These are phyloP conservation scores for Pythium brassicae DNA, from an alignment of 352 stramenopile species.

Conservation along the genomic window DNA sequence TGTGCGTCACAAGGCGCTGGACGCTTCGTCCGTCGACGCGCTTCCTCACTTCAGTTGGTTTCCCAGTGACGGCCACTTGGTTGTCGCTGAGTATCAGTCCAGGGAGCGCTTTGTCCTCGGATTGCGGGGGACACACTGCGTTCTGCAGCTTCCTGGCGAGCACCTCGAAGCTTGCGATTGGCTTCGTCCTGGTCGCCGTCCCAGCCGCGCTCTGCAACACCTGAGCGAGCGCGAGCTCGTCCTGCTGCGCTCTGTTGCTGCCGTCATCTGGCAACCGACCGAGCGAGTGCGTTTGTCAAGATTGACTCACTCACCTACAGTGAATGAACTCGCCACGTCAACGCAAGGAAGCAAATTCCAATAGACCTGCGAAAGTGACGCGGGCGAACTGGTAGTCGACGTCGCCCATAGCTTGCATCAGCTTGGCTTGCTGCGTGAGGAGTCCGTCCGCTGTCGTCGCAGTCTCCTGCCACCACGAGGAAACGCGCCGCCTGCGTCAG, in stretches of 20 bases:
- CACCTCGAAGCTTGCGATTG: slow-evolving; percentile 17
- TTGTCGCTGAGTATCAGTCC: neutral
- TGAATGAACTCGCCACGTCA: no score
- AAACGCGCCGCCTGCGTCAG: neutral
- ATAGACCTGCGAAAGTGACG: slow-evolving; percentile 17
- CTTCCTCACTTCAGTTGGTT: slow-evolving; percentile 27
- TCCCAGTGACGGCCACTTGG: slow-evolving; percentile 2
- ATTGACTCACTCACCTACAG: no score
- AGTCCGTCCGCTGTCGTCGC: slow-evolving; percentile 43
- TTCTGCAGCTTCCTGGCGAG: slow-evolving; percentile 32
- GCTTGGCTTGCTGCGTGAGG: slow-evolving; percentile 40
- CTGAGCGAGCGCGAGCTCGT: neutral
- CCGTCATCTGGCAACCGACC: neutral
- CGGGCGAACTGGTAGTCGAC: slow-evolving; percentile 38
- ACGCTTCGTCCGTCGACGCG: slow-evolving; percentile 33
- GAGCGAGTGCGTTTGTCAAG: neutral
- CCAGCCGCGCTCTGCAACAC: neutral
- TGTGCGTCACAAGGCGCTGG: slow-evolving; percentile 28
- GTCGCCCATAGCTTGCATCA: slow-evolving; percentile 33
- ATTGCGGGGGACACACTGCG: slow-evolving; percentile 10
- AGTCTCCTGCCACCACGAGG: slow-evolving; percentile 26
- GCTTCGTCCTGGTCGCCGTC: neutral
- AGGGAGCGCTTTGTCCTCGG: neutral
- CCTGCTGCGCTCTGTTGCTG: neutral
- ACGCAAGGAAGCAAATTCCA: neutral